phyloP scores from a whole-genome alignment of 2,329 filamentous ascomycete species.

The Blastomyces percursus region DNA sequence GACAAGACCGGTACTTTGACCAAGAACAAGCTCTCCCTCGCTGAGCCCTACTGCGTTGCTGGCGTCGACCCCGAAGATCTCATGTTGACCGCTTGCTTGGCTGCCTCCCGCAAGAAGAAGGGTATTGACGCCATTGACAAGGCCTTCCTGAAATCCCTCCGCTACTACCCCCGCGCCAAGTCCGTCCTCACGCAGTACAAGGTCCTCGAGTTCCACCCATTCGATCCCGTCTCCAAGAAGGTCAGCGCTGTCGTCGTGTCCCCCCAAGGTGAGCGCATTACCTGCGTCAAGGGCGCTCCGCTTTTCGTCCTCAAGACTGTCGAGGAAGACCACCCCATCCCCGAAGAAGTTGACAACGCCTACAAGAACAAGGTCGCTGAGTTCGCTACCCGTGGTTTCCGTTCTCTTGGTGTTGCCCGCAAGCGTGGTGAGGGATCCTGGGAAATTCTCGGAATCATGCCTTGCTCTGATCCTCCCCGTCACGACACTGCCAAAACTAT shows the following conservation, averaged over 20 bases:
- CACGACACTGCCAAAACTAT: conserved; percentile 85
- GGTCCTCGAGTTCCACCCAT: conserved; percentile 73
- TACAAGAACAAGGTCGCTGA: conserved; percentile 92
- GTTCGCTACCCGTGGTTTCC: conserved; percentile 86
- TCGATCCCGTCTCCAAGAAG: conserved; percentile 91
- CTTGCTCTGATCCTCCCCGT: conserved; percentile 81
- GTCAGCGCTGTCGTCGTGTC: conserved; percentile 75
- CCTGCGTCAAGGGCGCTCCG: conserved; percentile 84
- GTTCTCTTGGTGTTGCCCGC: conserved; percentile 84
- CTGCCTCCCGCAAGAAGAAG: conserved; percentile 88
- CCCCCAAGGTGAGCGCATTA: conserved; percentile 70
- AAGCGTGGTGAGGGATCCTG: conserved; percentile 71
- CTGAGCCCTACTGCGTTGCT: conserved; percentile 71
- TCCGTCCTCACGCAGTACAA: conserved; percentile 69
- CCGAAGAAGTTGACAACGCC: conserved; percentile 63
- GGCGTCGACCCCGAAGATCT: conserved; percentile 79
- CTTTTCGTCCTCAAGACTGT: conserved; percentile 80
- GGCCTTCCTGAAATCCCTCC: conserved; percentile 79
- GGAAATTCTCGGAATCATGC: conserved; percentile 93
- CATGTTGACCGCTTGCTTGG: conserved; percentile 83
- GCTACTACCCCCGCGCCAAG: conserved; percentile 74
- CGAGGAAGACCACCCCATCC: conserved; percentile 70
- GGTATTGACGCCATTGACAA: conserved; percentile 93
- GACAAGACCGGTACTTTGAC: conserved; percentile 91
- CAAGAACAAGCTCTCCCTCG: conserved; percentile 84